phyloP scores from a whole-genome alignment of 2,329 filamentous ascomycete species.

The Colletotrichum falcatum region DNA sequence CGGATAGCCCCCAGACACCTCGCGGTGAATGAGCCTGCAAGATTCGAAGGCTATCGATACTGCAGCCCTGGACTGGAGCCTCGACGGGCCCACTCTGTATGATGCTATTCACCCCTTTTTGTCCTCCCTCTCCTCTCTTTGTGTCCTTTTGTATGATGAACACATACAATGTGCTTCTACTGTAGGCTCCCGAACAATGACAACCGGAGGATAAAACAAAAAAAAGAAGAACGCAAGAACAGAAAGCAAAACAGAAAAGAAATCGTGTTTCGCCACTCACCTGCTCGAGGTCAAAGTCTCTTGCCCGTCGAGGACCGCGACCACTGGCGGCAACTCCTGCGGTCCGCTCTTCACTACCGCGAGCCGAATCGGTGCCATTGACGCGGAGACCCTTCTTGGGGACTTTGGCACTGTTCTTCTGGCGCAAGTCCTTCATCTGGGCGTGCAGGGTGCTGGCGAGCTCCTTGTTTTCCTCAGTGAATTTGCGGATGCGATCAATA shows the following conservation, averaged over 20 bases:
- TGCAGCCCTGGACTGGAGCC: not conserved
- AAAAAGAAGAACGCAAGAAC: slow-evolving; percentile 36
- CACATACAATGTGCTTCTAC: slow-evolving; percentile 1
- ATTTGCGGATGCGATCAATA: slow-evolving; percentile 92
- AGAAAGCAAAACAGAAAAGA: slow-evolving; percentile 40
- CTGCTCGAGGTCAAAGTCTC: slow-evolving; percentile 86
- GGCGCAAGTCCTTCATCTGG: slow-evolving; percentile 72
- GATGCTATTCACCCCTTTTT: slow-evolving; percentile 26
- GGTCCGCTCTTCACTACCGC: slow-evolving; percentile 83
- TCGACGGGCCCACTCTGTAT: slow-evolving; percentile 8
- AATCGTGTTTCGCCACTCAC: slow-evolving; percentile 62
- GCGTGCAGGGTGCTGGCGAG: slow-evolving; percentile 80
- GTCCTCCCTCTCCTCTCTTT: not conserved
- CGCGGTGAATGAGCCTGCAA: not conserved
- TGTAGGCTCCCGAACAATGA: slow-evolving; percentile 5
- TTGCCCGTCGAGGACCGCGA: slow-evolving; percentile 78
- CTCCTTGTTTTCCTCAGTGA: slow-evolving; percentile 94
- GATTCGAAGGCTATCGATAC: not conserved
- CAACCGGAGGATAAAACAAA: not conserved
- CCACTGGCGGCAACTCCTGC: slow-evolving; percentile 69
- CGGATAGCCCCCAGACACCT: not conserved
- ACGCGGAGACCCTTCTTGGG: slow-evolving; percentile 61
- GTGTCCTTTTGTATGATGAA: slow-evolving; percentile 12
- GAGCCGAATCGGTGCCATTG: slow-evolving; percentile 70
- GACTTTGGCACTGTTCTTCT: slow-evolving; percentile 63